phyloP scores from a whole-genome alignment of 2,329 filamentous ascomycete species.

The Fusarium albosuccineum region DNA sequence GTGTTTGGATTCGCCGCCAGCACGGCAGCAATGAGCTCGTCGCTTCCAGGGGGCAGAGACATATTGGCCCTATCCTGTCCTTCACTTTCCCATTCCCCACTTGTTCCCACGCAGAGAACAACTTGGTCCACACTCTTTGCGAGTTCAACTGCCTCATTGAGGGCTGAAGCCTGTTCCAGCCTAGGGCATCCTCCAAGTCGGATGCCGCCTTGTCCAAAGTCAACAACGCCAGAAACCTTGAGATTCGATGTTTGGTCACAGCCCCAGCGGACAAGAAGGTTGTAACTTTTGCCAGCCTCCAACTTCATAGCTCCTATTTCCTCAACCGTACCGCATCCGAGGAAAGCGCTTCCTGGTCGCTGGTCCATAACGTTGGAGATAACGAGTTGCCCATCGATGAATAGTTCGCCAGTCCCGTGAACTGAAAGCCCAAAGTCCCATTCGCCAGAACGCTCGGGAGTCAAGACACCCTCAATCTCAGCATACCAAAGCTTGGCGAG shows the following conservation, averaged over 20 bases:
- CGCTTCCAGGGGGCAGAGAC: constrained; percentile 27
- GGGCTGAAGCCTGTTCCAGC: constrained; percentile 17
- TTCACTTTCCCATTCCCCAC: constrained; percentile 36
- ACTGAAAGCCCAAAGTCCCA: constrained; percentile 52
- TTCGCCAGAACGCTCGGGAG: constrained; percentile 36
- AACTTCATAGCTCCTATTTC: constrained; percentile 40
- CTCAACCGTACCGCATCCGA: constrained; percentile 51
- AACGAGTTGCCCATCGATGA: constrained; percentile 49
- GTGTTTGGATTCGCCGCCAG: constrained; percentile 29
- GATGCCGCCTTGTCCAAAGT: constrained; percentile 28
- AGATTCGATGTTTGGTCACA: constrained; percentile 22
- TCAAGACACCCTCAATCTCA: constrained; percentile 40
- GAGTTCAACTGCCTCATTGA: constrained; percentile 26
- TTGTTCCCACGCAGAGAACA: constrained; percentile 30
- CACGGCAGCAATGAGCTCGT: constrained; percentile 30
- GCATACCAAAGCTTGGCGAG: constrained; percentile 41
- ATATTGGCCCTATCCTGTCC: constrained; percentile 31
- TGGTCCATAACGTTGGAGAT: constrained; percentile 48
- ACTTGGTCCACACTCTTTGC: constrained; percentile 30
- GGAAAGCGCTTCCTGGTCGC: constrained; percentile 50
- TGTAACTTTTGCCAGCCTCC: constrained; percentile 27
- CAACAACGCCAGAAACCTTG: constrained; percentile 24
- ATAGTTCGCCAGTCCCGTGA: constrained; percentile 51
- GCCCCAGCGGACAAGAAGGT: constrained; percentile 29
- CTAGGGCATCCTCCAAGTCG: constrained; percentile 33